A percentile compares a stretch with the other conserved stretches of the same genome.
Evolutionary conservation across 2,329 filamentous ascomycete species (phyloP).

Genomic region (Ascocoryne sarcoides): DNA sequence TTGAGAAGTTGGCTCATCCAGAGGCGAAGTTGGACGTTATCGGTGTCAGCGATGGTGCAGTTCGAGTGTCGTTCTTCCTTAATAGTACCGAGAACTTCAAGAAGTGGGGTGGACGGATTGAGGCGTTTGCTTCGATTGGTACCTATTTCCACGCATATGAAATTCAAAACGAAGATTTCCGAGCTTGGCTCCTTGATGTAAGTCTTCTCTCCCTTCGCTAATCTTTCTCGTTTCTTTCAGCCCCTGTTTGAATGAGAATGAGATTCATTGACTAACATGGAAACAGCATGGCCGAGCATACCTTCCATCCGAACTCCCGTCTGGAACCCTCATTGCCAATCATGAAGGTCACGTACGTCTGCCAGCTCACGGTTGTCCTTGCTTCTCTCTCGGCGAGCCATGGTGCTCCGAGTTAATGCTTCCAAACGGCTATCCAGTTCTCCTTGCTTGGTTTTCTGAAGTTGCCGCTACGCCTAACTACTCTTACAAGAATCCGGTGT

Average conservation of each 20-base stretch:
- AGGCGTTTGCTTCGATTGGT: slow-evolving; percentile 42
- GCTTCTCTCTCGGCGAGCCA: slow-evolving; percentile 58
- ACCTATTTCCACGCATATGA: slow-evolving; percentile 34
- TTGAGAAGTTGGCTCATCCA: slow-evolving; percentile 39
- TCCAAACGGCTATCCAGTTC: slow-evolving; percentile 40
- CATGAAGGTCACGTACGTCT: slow-evolving; percentile 32
- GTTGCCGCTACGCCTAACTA: slow-evolving; percentile 39
- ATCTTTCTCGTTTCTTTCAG: too few relatives aligned
- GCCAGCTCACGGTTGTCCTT: slow-evolving; percentile 49
- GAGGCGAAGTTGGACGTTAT: slow-evolving; percentile 59
- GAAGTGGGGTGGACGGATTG: slow-evolving; percentile 35
- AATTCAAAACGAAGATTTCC: slow-evolving; percentile 38
- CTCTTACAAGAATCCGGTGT: too few relatives aligned
- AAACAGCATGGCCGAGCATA: slow-evolving; percentile 58
- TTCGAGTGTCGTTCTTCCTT: slow-evolving; percentile 49
- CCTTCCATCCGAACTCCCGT: slow-evolving; percentile 40
- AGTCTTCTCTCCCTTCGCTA: slow-evolving; percentile 17
- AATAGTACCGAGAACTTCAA: slow-evolving; percentile 44
- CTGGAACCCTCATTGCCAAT: slow-evolving; percentile 45
- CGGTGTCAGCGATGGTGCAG: slow-evolving; percentile 58
- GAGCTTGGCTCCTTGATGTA: slow-evolving; percentile 43
- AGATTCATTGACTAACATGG: too few relatives aligned
- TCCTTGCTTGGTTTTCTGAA: slow-evolving; percentile 54
- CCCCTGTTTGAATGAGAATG: too few relatives aligned
- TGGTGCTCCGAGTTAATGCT: slow-evolving; percentile 54